Conservation (phyloP, 495 filamentous ascomycete species). For the Aspergillus conjunctus region DNA sequence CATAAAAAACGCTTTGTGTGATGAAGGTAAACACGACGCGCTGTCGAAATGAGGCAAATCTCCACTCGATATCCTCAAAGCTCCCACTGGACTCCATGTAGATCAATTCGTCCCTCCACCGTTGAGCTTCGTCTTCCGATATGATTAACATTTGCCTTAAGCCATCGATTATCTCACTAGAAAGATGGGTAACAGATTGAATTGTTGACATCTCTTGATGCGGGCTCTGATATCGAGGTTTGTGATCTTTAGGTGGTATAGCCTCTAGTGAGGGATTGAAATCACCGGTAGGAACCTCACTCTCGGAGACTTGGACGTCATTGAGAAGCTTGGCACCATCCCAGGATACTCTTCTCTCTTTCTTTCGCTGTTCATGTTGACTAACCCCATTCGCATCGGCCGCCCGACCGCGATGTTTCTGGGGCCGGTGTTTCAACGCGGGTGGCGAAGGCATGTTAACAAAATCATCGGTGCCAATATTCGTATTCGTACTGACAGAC, state of each 20-base stretch:
- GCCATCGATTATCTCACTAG: slow-evolving; percentile 43
- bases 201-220: slow-evolving; percentile 25
- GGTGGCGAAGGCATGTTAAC: slow-evolving; percentile 44
- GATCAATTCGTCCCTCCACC: slow-evolving; percentile 45
- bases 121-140: slow-evolving; percentile 41
- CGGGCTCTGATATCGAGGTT: slow-evolving; percentile 20
- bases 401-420: slow-evolving; percentile 45
- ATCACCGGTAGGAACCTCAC: slow-evolving; percentile 13
- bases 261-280: slow-evolving; percentile 17
- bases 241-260: slow-evolving; percentile 28
- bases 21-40: slow-evolving; percentile 57
- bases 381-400: slow-evolving; percentile 27
- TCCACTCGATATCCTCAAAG: slow-evolving; percentile 46
- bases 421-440: slow-evolving; percentile 45
- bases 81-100: slow-evolving; percentile 42
- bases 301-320: slow-evolving; percentile 26
- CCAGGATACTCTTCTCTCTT: slow-evolving; percentile 47
- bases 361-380: slow-evolving; percentile 33
- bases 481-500: slow-evolving; percentile 32
- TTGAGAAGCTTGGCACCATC: slow-evolving; percentile 45
- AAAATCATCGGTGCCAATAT: slow-evolving; percentile 28
- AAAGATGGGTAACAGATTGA: slow-evolving; percentile 48
- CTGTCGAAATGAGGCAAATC: slow-evolving; percentile 42
- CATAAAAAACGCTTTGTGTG: slow-evolving; percentile 73
- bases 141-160: slow-evolving; percentile 39